Evolutionary conservation across 176 grass and related monocot genomes (phyloP).

Genomic region (Aegilops longissima): DNA sequence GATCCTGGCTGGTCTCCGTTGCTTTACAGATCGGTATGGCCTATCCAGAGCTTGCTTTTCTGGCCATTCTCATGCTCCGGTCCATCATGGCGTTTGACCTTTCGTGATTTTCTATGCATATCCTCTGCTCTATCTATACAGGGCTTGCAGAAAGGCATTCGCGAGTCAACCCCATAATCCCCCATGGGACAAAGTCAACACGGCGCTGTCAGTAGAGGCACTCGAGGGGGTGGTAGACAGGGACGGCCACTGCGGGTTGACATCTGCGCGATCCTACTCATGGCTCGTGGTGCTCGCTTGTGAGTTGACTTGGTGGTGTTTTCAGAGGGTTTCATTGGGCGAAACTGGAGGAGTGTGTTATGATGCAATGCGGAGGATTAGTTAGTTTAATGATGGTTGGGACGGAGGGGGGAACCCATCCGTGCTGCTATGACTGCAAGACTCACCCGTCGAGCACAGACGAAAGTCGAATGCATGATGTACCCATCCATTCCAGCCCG

Average conservation of each 20-base stretch:
- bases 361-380: slow-evolving; percentile 28
- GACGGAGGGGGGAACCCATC: slow-evolving; percentile 20
- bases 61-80: slow-evolving; percentile 36
- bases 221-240: slow-evolving; percentile 27
- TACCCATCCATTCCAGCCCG: not conserved
- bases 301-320: slow-evolving; percentile 39
- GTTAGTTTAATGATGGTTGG: slow-evolving; percentile 21
- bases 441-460: too few relatives aligned
- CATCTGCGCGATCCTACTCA: slow-evolving; percentile 34
- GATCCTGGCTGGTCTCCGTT: slow-evolving; percentile 26
- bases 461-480: not conserved
- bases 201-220: slow-evolving; percentile 28
- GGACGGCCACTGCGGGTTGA: slow-evolving; percentile 36
- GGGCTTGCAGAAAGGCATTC: slow-evolving; percentile 23
- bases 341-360: not conserved
- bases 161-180: slow-evolving; percentile 52
- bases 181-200: slow-evolving; percentile 22
- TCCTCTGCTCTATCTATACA: not conserved
- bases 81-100: slow-evolving; percentile 43
- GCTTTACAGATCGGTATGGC: slow-evolving; percentile 49
- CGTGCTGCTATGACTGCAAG: not conserved
- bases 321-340: not conserved
- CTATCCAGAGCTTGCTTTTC: slow-evolving; percentile 45
- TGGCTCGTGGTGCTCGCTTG: slow-evolving; percentile 11
- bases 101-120: slow-evolving; percentile 39